Percentiles rank a stretch among this genome's conserved stretches.
phyloP scores from a whole-genome alignment of 495 filamentous ascomycete genomes.

The Letharia lupina region DNA sequence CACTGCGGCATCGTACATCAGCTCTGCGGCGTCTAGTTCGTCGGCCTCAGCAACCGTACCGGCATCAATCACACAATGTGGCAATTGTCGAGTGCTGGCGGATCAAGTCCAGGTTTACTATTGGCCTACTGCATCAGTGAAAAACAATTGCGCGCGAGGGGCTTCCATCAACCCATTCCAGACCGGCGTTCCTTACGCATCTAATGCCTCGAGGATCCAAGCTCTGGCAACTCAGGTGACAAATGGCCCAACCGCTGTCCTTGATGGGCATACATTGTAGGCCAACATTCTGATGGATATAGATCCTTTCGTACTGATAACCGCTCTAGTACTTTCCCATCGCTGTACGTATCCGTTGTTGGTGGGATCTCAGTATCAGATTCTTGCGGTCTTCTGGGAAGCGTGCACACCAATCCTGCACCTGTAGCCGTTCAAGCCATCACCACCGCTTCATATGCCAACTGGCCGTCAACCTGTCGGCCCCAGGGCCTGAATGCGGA shows the following conservation, averaged over 20 bases:
- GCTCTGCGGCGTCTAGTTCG: background rate
- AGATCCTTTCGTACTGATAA: background rate
- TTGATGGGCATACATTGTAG: slow-evolving; percentile 18
- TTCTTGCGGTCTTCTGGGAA: slow-evolving; percentile 16
- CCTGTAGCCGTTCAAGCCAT: slow-evolving; percentile 19
- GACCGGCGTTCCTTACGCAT: slow-evolving; percentile 12
- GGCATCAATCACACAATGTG: slow-evolving; percentile 11
- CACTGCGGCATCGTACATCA: background rate
- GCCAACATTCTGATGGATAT: background rate
- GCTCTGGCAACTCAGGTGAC: background rate
- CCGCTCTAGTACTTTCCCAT: slow-evolving; percentile 15
- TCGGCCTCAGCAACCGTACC: background rate
- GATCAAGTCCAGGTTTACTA: slow-evolving; percentile 21
- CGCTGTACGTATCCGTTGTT: slow-evolving; percentile 18
- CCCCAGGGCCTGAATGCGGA: slow-evolving; percentile 13
- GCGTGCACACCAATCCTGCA: slow-evolving; percentile 11
- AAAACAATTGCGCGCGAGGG: slow-evolving; percentile 14
- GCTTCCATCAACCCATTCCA: background rate
- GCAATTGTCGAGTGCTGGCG: slow-evolving; percentile 16
- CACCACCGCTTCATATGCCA: slow-evolving; percentile 18
- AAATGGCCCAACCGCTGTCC: slow-evolving; percentile 2
- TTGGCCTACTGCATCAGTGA: slow-evolving; percentile 17
- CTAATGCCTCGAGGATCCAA: slow-evolving; percentile 15
- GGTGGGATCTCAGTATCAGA: slow-evolving; percentile 16
- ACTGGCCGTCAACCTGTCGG: slow-evolving; percentile 19